Evolutionary conservation across 257 asterid species (phyloP).

Genomic region (Nyctanthes arbortristis): DNA sequence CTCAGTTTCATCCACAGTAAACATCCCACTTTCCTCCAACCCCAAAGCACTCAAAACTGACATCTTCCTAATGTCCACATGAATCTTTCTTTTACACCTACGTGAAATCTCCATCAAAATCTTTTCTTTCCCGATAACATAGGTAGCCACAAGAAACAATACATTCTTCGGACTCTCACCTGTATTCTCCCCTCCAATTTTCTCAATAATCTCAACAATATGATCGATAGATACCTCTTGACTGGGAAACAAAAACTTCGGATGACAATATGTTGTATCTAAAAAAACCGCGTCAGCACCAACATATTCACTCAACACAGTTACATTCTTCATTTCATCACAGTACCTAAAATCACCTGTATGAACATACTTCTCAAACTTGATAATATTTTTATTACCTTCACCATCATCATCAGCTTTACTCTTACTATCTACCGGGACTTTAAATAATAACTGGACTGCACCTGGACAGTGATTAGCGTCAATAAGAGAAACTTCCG

Average conservation of each 20-base stretch:
- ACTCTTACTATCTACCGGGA: conserved; percentile 31
- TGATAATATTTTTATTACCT: conserved; percentile 30
- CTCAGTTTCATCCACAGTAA: conserved; percentile 62
- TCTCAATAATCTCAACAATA: conserved; percentile 62
- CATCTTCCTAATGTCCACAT: conserved; percentile 66
- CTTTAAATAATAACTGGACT: conserved; percentile 77
- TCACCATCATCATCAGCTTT: conserved; percentile 7
- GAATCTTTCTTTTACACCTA: conserved; percentile 76
- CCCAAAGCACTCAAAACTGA: conserved; percentile 58
- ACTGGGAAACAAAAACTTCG: conserved; percentile 76
- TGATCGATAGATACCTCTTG: conserved; percentile 89
- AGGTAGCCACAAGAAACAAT: conserved; percentile 84
- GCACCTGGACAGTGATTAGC: conserved; percentile 99
- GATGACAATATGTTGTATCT: conserved; percentile 90
- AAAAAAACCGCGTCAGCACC: conserved; percentile 85
- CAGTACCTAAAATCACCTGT: conserved; percentile 87
- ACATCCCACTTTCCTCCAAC: conserved; percentile 62
- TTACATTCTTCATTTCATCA: conserved; percentile 56
- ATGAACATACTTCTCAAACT: conserved; percentile 75
- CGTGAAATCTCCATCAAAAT: conserved; percentile 76
- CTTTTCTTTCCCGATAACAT: conserved; percentile 88
- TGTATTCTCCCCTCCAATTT: conserved; percentile 46
- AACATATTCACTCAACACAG: conserved; percentile 46
- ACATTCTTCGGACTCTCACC: conserved; percentile 43
- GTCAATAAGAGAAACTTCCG: conserved; percentile 59